Evolutionary conservation across 495 filamentous ascomycete species (phyloP).

Genomic region (Aspergillus wentii): DNA sequence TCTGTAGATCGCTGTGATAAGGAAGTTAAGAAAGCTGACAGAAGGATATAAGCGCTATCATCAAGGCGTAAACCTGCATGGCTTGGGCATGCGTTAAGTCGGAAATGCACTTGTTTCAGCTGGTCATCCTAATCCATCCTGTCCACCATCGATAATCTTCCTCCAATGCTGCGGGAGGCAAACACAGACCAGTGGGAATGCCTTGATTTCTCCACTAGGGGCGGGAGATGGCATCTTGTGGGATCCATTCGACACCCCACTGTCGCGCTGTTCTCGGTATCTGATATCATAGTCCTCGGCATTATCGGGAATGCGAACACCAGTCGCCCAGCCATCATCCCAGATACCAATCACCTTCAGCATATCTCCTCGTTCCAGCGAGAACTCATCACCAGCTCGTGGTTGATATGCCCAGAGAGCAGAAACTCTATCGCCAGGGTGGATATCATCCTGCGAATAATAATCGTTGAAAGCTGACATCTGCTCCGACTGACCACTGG

Average conservation of each 20-base stretch:
- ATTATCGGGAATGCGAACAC: constrained; percentile 72
- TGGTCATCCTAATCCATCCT: constrained; percentile 28
- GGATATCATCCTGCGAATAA: constrained; percentile 95
- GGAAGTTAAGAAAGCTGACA: constrained; percentile 10
- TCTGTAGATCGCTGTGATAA: too few species aligned
- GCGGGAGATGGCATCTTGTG: constrained; percentile 59
- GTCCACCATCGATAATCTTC: constrained; percentile 82
- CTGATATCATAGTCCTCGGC: constrained; percentile 85
- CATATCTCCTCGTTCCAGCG: constrained; percentile 95
- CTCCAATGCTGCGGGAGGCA: constrained; percentile 97
- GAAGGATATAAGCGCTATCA: constrained; percentile 34
- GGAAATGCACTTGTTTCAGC: constrained; percentile 5
- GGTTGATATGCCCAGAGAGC: constrained; percentile 97
- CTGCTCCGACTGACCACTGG: constrained; percentile 92
- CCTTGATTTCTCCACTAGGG: constrained; percentile 84
- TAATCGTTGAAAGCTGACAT: constrained; percentile 96
- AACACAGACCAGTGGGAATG: constrained; percentile 96
- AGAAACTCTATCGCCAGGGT: constrained; percentile 82
- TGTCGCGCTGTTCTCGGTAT: constrained; percentile 77
- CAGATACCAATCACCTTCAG: constrained; percentile 97
- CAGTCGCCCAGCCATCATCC: constrained; percentile 99
- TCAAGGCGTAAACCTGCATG: constrained; percentile 38
- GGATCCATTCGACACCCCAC: constrained; percentile 85
- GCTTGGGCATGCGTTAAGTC: too few species aligned
- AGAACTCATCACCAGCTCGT: constrained; percentile 88